Base-by-base conservation (phyloP, 2,329 filamentous ascomycete species). In the Colletotrichum simmondsii region DNA sequence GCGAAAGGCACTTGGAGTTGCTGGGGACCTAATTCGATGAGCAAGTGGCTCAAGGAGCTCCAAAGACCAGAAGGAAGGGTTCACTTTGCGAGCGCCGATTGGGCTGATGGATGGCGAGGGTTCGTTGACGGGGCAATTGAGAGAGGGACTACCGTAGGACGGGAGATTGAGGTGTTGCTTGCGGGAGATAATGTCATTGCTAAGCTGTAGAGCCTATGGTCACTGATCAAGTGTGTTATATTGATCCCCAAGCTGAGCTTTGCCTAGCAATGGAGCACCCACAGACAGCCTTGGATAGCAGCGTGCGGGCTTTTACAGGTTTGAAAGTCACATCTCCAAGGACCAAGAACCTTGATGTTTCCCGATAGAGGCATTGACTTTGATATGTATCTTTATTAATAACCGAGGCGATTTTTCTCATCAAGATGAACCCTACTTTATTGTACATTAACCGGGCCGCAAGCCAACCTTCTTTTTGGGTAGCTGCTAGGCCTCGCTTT, bases 391-490 rank as follows among this genome's bases (percentile, higher is more conserved):
- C 30, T 72, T 14, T 71, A 73, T 71, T 73, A 71, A 61, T 35
- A 72, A 57, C 49, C 65, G 71, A 71, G 66, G 60, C 30, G 71
- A 71, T 58, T 73, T 57, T 52, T 65, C 60, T 73, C 71, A 70
- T 71, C n/a, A 62, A 24, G 70, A 71, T 26, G 46, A 35, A 61
- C 61, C 56, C 56, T 73, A 65, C 32, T 42, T 65, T 71, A 64
- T 73, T 73, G 71, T 73, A 73, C 71, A 73, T 71, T 65, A 73
- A 60, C 61, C 56, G 53, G 42, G 60, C 46, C 60, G 53, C 53
- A n/a, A 52, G 14, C 59, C 71, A 57, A 22, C 70, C 65, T 71
- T 35, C 42, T 65, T 65, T 54, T 19, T 10, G 49, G 54, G 46
- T 53, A 24, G 49, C 46, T 35, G n/a, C 61, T 52, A 54, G 14